Conservation (phyloP, 1,284 basidiomycete species). For the Ganoderma leucocontextum region DNA sequence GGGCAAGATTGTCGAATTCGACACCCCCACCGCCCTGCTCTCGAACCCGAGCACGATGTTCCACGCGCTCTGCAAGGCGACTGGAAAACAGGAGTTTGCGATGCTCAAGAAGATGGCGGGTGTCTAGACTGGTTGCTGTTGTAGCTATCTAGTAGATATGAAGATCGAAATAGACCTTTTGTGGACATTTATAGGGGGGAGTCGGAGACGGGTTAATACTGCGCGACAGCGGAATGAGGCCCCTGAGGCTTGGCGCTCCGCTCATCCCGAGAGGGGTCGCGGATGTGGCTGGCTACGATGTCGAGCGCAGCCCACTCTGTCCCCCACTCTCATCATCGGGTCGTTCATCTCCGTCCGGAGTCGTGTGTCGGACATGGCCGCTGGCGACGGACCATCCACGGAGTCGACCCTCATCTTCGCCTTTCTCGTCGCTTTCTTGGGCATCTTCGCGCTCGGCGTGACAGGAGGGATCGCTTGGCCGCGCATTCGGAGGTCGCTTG, state of each 20-base stretch:
- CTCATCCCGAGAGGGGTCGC: slow-evolving; percentile 3
- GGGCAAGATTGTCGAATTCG: slow-evolving; percentile 86
- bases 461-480: slow-evolving; percentile 26
- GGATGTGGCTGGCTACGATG: not conserved
- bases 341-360: not conserved
- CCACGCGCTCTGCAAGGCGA: slow-evolving; percentile 82
- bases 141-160: not conserved
- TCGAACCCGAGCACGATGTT: slow-evolving; percentile 74
- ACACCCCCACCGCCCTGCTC: slow-evolving; percentile 76
- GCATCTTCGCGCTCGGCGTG: slow-evolving; percentile 20
- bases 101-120: slow-evolving; percentile 75
- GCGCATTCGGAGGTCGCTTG: slow-evolving; percentile 13
- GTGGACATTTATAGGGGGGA: no score
- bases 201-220: not conserved
- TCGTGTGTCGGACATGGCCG: not conserved
- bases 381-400: not conserved
- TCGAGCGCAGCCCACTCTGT: not conserved
- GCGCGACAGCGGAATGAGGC: not conserved
- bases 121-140: slow-evolving; percentile 37
- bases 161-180: not conserved
- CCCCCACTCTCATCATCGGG: not conserved
- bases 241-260: not conserved
- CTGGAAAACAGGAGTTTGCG: slow-evolving; percentile 82
- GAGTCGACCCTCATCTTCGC: slow-evolving; percentile 26
- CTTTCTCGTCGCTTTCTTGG: slow-evolving; percentile 28